Evolutionary conservation across 306 rosid genomes (phyloP).

Genomic region (Prunus mongolica): DNA sequence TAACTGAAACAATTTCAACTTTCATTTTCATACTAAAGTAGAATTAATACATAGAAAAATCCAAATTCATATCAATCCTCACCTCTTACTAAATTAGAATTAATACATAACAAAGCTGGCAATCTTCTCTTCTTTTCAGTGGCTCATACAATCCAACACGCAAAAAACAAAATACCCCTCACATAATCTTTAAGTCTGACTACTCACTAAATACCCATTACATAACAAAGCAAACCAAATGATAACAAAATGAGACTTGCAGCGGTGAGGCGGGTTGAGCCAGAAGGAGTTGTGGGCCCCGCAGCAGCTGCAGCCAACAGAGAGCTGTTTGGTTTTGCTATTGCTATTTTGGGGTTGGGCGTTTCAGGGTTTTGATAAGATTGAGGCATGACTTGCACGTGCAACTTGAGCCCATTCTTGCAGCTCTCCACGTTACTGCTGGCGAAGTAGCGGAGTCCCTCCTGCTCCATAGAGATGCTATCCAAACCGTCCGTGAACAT

Average conservation of each 20-base stretch:
- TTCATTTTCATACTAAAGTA: neutral
- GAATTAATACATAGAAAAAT: neutral
- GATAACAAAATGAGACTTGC: conserved; percentile 13
- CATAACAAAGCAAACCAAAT: conserved; percentile 12
- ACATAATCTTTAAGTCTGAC: neutral
- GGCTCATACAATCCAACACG: too few species aligned
- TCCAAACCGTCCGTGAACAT: conserved; percentile 75
- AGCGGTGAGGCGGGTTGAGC: conserved; percentile 20
- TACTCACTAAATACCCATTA: neutral
- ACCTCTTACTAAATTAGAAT: neutral
- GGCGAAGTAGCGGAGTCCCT: conserved; percentile 68
- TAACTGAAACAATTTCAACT: neutral
- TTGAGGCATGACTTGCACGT: conserved; percentile 47
- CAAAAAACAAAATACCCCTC: too few species aligned
- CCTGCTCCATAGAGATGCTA: conserved; percentile 46
- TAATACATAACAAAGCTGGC: neutral
- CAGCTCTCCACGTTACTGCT: conserved; percentile 53
- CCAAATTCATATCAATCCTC: neutral
- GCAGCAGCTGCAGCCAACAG: conserved; percentile 22
- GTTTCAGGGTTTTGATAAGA: neutral
- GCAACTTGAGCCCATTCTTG: conserved; percentile 64
- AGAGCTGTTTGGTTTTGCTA: neutral
- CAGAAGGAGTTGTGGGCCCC: conserved; percentile 53
- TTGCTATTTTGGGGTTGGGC: neutral
- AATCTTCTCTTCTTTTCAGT: too few species aligned